phyloP scores from a whole-genome alignment of 208 protist species.

The Leishmania guyanensis region DNA sequence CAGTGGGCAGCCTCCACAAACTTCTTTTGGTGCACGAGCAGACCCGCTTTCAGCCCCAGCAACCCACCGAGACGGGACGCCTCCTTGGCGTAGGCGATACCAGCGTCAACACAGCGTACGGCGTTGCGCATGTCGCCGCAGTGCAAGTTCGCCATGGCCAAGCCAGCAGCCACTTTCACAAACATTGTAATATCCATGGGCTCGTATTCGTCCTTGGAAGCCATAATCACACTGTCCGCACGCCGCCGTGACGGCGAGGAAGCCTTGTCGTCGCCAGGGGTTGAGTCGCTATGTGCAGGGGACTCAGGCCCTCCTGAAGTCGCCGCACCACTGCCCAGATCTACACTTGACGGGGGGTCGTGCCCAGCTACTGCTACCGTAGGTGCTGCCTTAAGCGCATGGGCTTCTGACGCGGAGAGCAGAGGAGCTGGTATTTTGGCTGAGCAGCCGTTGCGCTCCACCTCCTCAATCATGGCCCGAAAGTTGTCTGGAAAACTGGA shows the following conservation, averaged over 20 bases:
- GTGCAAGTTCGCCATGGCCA: slow-evolving; percentile 86
- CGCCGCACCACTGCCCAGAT: not conserved
- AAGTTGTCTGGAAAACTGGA: slow-evolving; percentile 83
- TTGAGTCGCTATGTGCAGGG: not conserved
- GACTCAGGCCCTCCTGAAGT: not conserved
- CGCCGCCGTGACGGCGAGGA: not conserved
- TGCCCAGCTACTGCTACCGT: not conserved
- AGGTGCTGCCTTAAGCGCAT: not conserved
- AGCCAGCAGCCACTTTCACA: slow-evolving; percentile 72
- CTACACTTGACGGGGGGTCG: not conserved
- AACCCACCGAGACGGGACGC: slow-evolving; percentile 68
- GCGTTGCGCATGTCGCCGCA: slow-evolving; percentile 77
- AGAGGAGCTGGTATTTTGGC: not conserved
- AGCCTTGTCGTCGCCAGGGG: not conserved
- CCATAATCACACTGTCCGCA: slow-evolving; percentile 47
- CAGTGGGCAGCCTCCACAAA: slow-evolving; percentile 63
- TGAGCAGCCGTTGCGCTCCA: slow-evolving; percentile 80
- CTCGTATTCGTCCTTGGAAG: slow-evolving; percentile 59
- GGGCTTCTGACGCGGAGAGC: not conserved
- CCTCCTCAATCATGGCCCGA: slow-evolving; percentile 73
- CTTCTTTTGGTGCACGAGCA: slow-evolving; percentile 76
- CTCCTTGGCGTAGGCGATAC: slow-evolving; percentile 66
- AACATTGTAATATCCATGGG: slow-evolving; percentile 83
- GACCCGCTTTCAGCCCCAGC: slow-evolving; percentile 80
- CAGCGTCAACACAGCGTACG: slow-evolving; percentile 72